Percentiles rank a stretch among this genome's conserved stretches.
Conservation (phyloP, 2,329 filamentous ascomycete species). For the Talaromyces verruculosus region DNA sequence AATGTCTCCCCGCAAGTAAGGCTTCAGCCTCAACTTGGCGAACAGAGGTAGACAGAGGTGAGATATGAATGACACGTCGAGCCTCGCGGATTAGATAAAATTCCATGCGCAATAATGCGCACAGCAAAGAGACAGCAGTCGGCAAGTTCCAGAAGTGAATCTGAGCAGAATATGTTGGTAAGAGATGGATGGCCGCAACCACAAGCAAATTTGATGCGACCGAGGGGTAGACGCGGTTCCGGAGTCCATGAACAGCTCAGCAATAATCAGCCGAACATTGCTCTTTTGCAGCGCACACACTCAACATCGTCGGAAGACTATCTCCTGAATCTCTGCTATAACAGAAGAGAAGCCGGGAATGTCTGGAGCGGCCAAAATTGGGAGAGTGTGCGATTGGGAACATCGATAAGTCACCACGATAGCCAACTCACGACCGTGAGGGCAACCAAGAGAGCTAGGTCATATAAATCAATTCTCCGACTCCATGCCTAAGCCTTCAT, state of each 20-base stretch:
- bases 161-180: not conserved
- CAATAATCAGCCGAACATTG: not conserved
- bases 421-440: not conserved
- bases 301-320: too few relatives aligned
- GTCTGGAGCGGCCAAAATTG: not conserved
- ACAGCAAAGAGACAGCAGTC: not conserved
- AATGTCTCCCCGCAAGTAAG: not conserved
- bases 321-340: not conserved
- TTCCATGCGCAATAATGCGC: not conserved
- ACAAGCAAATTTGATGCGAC: slow-evolving; percentile 3
- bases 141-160: not conserved
- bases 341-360: not conserved
- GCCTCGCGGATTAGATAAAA: not conserved
- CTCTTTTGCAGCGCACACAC: not conserved
- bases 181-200: not conserved
- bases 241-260: not conserved
- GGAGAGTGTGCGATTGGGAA: not conserved
- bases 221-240: not conserved
- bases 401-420: not conserved
- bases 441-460: not conserved
- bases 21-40: not conserved
- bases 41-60: not conserved
- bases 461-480: not conserved
- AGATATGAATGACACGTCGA: slow-evolving; percentile 6
- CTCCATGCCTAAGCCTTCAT: not conserved